Conservation (phyloP, 106 monocot genomes). For the Dendrobium chrysotoxum region DNA sequence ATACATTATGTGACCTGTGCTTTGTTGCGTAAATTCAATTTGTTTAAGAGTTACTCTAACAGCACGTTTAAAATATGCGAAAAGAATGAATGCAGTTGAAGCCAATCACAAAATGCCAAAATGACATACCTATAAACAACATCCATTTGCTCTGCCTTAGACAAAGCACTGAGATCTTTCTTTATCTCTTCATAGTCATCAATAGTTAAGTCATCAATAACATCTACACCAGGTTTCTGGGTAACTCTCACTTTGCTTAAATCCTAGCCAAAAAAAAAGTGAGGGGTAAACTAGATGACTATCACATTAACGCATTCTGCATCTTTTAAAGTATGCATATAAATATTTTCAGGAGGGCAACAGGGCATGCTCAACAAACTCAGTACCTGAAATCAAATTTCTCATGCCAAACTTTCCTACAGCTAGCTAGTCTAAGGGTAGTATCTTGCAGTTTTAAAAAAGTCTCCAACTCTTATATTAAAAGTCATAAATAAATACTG, state of each 20-base stretch:
- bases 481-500: not conserved
- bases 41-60: not conserved
- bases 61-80: not conserved
- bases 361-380: not conserved
- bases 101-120: not conserved
- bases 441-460: not conserved
- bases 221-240: slow-evolving; percentile 9
- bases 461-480: not conserved
- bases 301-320: not conserved
- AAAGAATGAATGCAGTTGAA: not conserved
- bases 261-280: slow-evolving; percentile 9
- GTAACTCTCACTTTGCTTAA: slow-evolving; percentile 20
- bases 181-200: slow-evolving; percentile 44
- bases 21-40: not conserved
- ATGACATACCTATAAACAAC: slow-evolving; percentile 50
- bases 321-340: not conserved
- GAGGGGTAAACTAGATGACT: not conserved
- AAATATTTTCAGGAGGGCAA: not conserved
- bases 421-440: not conserved
- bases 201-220: slow-evolving; percentile 11
- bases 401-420: not conserved
- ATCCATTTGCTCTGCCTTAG: slow-evolving; percentile 85
- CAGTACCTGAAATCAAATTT: not conserved
- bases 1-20: not conserved
- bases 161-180: slow-evolving; percentile 54